Conservation (phyloP, 2,329 filamentous ascomycete species). For the Coleophoma cylindrospora region DNA sequence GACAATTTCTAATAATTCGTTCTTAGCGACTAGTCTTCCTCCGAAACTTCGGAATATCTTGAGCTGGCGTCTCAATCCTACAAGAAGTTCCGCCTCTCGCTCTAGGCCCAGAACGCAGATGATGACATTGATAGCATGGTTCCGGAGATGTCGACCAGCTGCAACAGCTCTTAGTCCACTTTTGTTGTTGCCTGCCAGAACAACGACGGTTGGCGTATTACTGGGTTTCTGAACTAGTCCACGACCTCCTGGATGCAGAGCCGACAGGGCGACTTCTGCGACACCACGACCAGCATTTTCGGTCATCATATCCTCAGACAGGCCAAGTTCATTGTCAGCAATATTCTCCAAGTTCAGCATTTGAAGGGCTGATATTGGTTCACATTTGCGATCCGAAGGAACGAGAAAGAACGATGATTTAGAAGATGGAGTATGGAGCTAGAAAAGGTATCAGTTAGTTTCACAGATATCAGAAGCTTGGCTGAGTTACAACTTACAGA, state of each 20-base stretch:
- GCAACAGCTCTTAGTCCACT: constrained; percentile 80
- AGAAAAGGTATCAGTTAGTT: constrained; percentile 7
- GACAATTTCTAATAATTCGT: constrained; percentile 55
- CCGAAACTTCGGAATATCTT: constrained; percentile 81
- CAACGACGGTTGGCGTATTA: constrained; percentile 45
- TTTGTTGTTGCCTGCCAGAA: constrained; percentile 94
- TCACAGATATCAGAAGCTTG: background rate
- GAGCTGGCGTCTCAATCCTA: constrained; percentile 75
- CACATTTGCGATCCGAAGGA: constrained; percentile 51
- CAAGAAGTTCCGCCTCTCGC: constrained; percentile 73
- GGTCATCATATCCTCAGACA: constrained; percentile 85
- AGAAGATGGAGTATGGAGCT: constrained; percentile 16
- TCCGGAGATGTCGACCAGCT: constrained; percentile 80
- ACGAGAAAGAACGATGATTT: constrained; percentile 42
- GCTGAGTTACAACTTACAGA: constrained; percentile 17
- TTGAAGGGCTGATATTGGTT: constrained; percentile 67
- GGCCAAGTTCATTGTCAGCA: constrained; percentile 78
- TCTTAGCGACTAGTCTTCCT: constrained; percentile 62
- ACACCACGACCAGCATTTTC: constrained; percentile 89
- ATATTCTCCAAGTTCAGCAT: constrained; percentile 93
- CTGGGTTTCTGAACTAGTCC: constrained; percentile 30
- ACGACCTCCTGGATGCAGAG: constrained; percentile 43
- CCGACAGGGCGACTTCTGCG: constrained; percentile 72
- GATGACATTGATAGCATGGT: constrained; percentile 75
- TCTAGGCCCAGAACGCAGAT: constrained; percentile 83